Percentiles rank a stretch among this genome's conserved stretches.
Evolutionary conservation across 1,284 basidiomycete species (phyloP).

Genomic region (Sporisorium scitamineum): DNA sequence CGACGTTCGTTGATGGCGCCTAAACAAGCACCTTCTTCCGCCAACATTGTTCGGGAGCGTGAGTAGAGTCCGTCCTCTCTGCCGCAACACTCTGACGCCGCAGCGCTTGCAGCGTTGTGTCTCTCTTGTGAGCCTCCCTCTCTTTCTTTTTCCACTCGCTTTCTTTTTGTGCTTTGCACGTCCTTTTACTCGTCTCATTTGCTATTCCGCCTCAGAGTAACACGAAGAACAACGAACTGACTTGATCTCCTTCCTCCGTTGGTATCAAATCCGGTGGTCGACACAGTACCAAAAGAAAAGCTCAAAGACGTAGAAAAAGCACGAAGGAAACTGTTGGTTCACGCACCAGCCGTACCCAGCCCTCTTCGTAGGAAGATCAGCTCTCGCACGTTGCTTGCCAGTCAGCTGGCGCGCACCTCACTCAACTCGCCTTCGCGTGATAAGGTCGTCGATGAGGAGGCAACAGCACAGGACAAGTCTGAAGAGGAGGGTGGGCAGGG

Average conservation of each 20-base stretch:
- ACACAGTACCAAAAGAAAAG: conserved; percentile 26
- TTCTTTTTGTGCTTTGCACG: conserved; percentile 31
- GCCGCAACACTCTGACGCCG: conserved; percentile 16
- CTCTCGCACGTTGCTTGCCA: conserved; percentile 18
- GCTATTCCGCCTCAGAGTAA: neutral
- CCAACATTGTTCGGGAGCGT: conserved; percentile 47
- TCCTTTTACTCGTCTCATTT: conserved; percentile 36
- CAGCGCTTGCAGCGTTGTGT: neutral
- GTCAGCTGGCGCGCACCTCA: conserved; percentile 18
- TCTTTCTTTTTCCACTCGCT: conserved; percentile 28
- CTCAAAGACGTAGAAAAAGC: conserved; percentile 27
- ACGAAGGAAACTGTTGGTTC: conserved; percentile 22
- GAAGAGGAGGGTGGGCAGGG: neutral
- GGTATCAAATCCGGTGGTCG: too few relatives aligned
- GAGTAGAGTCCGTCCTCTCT: conserved; percentile 31
- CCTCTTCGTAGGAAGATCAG: conserved; percentile 33
- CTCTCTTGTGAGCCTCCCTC: conserved; percentile 64
- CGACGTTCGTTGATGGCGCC: conserved; percentile 52
- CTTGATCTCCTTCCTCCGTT: too few relatives aligned
- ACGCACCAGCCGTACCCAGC: conserved; percentile 48
- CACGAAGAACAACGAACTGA: neutral
- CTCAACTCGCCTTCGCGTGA: conserved; percentile 4
- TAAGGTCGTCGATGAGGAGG: neutral
- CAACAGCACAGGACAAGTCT: neutral
- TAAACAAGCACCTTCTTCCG: conserved; percentile 34